Conservation (phyloP, 2,329 filamentous ascomycete genomes). For the Microsporum audouinii region DNA sequence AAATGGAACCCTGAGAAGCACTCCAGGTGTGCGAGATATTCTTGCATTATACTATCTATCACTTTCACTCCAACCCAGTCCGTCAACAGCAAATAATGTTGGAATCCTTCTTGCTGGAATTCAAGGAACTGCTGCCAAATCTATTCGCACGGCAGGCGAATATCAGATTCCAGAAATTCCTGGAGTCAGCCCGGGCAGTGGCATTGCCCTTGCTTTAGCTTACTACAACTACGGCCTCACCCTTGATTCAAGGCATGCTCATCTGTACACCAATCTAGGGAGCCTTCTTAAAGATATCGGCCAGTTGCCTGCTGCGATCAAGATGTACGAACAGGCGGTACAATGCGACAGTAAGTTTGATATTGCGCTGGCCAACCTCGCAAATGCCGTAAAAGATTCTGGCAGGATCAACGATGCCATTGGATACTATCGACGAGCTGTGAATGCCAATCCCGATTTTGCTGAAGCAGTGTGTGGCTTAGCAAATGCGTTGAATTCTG, state of each 20-base stretch:
- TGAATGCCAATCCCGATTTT: slow-evolving; percentile 86
- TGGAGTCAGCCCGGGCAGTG: slow-evolving; percentile 74
- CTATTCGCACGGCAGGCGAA: slow-evolving; percentile 25
- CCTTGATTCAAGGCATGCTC: slow-evolving; percentile 79
- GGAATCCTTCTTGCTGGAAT: slow-evolving; percentile 93
- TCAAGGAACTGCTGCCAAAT: slow-evolving; percentile 52
- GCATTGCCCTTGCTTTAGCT: slow-evolving; percentile 72
- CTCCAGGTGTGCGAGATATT: slow-evolving; percentile 78
- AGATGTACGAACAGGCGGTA: slow-evolving; percentile 95
- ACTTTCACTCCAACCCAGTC: slow-evolving; percentile 83
- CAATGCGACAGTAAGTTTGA: slow-evolving; percentile 89
- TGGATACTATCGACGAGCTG: slow-evolving; percentile 77
- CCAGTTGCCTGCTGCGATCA: slow-evolving; percentile 78
- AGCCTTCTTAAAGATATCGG: slow-evolving; percentile 94
- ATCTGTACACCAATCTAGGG: slow-evolving; percentile 91
- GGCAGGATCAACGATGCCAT: slow-evolving; percentile 89
- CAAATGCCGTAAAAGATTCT: slow-evolving; percentile 95
- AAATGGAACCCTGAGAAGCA: slow-evolving; percentile 43
- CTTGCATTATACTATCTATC: slow-evolving; percentile 91
- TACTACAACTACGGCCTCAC: slow-evolving; percentile 93
- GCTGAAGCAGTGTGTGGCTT: slow-evolving; percentile 93
- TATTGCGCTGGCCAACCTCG: slow-evolving; percentile 89
- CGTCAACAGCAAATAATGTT: slow-evolving; percentile 95
- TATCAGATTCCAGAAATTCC: slow-evolving; percentile 48
- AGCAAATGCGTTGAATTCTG: slow-evolving; percentile 88